phyloP scores from a whole-genome alignment of 768 basidiomycete genomes.

The Termitomyces sp. region DNA sequence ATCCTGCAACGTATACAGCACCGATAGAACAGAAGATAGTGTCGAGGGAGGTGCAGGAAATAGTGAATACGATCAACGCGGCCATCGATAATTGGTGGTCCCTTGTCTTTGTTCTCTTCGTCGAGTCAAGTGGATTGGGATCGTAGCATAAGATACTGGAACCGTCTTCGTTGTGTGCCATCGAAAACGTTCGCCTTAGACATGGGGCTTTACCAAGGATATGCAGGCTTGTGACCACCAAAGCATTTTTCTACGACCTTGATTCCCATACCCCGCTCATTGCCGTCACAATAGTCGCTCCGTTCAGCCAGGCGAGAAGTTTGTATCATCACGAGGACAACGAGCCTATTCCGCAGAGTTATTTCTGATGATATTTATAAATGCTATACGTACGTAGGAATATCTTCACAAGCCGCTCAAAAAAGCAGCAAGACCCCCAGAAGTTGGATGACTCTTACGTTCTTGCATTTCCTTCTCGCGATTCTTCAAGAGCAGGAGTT shows the following conservation, averaged over 20 bases:
- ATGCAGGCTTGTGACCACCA: slow-evolving; percentile 51
- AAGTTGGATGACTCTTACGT: slow-evolving; percentile 20
- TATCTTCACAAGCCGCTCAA: slow-evolving; percentile 33
- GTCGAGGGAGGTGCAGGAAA: slow-evolving; percentile 42
- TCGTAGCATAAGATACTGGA: too few species aligned
- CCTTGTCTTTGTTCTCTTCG: too few species aligned
- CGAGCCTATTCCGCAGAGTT: background rate
- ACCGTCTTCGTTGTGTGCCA: too few species aligned
- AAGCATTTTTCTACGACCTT: slow-evolving; percentile 60
- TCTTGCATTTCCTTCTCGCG: slow-evolving; percentile 46
- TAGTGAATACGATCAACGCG: slow-evolving; percentile 51
- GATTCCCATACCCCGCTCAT: slow-evolving; percentile 63
- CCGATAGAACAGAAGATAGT: slow-evolving; percentile 35
- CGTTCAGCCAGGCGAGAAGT: slow-evolving; percentile 52
- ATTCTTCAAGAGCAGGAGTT: slow-evolving; percentile 61
- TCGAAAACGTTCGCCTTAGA: too few species aligned
- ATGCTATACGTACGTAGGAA: background rate
- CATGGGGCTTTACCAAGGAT: slow-evolving; percentile 63
- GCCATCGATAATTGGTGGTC: too few species aligned
- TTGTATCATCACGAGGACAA: background rate
- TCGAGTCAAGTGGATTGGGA: too few species aligned
- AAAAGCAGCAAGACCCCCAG: slow-evolving; percentile 51
- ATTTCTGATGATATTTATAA: background rate
- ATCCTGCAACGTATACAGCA: slow-evolving; percentile 24
- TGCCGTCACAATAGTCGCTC: slow-evolving; percentile 48